Evolutionary conservation across 169 alveolate genomes (phyloP).

Genomic region (Sarcocystis neurona): DNA sequence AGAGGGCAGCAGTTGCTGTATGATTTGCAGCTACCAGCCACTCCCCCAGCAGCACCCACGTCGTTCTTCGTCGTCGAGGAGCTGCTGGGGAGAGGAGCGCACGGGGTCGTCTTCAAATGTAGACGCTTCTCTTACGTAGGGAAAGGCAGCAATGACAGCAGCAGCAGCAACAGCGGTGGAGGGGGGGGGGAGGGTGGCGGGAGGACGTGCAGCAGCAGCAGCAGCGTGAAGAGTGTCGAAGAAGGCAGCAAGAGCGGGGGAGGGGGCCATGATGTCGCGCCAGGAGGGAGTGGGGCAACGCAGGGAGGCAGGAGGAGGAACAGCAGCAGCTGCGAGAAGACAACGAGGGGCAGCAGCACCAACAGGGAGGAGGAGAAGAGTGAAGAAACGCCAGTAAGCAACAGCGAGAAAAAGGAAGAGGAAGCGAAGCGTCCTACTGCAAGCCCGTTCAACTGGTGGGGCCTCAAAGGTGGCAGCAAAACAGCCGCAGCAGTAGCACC

Average conservation of each 20-base stretch:
- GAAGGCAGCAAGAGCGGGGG: neutral
- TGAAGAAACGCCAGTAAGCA: neutral
- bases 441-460: too few species aligned
- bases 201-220: neutral
- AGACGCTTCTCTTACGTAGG: slow-evolving; percentile 44
- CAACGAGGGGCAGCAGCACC: neutral
- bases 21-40: neutral
- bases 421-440: too few species aligned
- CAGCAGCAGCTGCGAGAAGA: neutral
- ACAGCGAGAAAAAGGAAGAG: too few species aligned
- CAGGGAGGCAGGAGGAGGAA: neutral
- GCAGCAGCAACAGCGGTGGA: neutral
- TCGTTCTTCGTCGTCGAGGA: slow-evolving; percentile 36
- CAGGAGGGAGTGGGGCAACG: neutral
- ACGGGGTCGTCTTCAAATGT: slow-evolving; percentile 53
- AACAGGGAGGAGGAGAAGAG: slow-evolving; percentile 30
- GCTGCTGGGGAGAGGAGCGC: slow-evolving; percentile 60
- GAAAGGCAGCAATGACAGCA: neutral
- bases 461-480: too few species aligned
- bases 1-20: neutral
- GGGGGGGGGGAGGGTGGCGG: neutral
- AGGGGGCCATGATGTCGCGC: neutral
- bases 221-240: slow-evolving; percentile 3
- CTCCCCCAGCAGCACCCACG: slow-evolving; percentile 25
- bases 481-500: too few species aligned